These are phyloP conservation scores for Yarrowia sp. DNA, from an alignment of 805 yeast genomes.

Conservation along the genomic window DNA sequence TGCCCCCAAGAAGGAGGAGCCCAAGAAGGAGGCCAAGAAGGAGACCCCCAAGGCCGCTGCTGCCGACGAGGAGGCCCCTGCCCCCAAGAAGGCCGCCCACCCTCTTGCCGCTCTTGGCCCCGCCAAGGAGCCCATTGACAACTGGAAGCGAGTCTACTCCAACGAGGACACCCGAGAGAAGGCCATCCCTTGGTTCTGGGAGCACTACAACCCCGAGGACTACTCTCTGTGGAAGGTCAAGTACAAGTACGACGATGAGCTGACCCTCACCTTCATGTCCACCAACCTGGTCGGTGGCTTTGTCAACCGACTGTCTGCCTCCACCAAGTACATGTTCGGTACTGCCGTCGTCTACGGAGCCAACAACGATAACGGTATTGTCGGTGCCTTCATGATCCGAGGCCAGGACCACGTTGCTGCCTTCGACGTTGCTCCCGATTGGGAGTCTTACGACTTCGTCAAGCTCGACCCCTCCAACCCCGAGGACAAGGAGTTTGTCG, in stretches of 20 bases:
- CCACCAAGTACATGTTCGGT: slow-evolving; percentile 93
- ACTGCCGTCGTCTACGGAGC: slow-evolving; percentile 94
- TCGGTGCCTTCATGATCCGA: slow-evolving; percentile 92
- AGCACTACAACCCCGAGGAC: slow-evolving; percentile 84
- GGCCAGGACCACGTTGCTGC: slow-evolving; percentile 92
- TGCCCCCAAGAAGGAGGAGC: slow-evolving; percentile 76
- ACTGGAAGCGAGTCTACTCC: slow-evolving; percentile 95
- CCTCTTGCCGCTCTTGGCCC: slow-evolving; percentile 85
- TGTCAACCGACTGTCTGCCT: slow-evolving; percentile 90
- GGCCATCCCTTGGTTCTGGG: slow-evolving; percentile 99
- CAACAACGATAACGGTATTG: slow-evolving; percentile 96
- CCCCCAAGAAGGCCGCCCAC: slow-evolving; percentile 77
- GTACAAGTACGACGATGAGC: slow-evolving; percentile 97
- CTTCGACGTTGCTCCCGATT: slow-evolving; percentile 97
- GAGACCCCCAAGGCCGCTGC: slow-evolving; percentile 42
- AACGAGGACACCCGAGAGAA: slow-evolving; percentile 94
- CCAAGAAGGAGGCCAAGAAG: slow-evolving; percentile 44
- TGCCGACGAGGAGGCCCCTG: slow-evolving; percentile 47
- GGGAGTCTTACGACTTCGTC: slow-evolving; percentile 88
- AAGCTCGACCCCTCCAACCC: slow-evolving; percentile 77
- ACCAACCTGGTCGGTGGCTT: slow-evolving; percentile 97
- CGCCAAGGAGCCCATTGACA: slow-evolving; percentile 69
- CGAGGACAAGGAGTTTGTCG: slow-evolving; percentile 74
- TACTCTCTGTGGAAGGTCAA: slow-evolving; percentile 94
- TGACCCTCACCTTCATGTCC: slow-evolving; percentile 96